Evolutionary conservation across 2,329 filamentous ascomycete genomes (phyloP), one percentile per base, ranked within the genome.

Genomic region (Cordyceps tenuipes): DNA sequence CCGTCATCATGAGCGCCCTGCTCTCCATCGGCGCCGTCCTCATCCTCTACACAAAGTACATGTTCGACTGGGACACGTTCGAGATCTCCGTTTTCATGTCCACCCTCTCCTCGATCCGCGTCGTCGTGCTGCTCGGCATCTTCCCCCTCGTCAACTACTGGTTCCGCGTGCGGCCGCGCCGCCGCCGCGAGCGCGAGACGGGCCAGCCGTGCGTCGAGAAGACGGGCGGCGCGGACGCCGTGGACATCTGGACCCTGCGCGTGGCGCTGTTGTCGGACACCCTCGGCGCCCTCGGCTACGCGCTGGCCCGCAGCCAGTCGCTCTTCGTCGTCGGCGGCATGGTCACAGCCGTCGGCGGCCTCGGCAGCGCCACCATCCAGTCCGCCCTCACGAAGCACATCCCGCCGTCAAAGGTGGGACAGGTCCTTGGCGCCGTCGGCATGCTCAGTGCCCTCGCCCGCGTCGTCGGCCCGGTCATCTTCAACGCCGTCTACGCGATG

Each of bases 341-440:
- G 49, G 67, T 92, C 19, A 87, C 90, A 1, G 82, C 90, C 0
- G 75, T 95, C 44, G 93, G 93, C 26, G 92, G 92, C 1, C 86
- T 97, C 50, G 92, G 88, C 0, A 88, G 87, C 41, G 92, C 94
- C 1, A 94, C 90, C 0, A 79, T 96, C 54, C 91, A 96, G 68
- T 87, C 89, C 1, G 83, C 88, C 0, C 77, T 97, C 55, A 97
- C 91, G 21, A 97, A 97, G 70, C 94, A 97, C 71, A 87, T 97
- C 0, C 90, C 92, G 0, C 79, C 85, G 0, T 89, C 94, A 64
- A 83, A 83, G 51, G 87, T 94, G 0, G 94, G 94, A 0, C 86
- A 94, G 70, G 77, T 97, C n/a, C 81, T 99, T 0, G 94, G 94
- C 23, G 92, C 91, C 1, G 88, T 87, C 17, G 94, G 93, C 0